Evolutionary conservation across 2,329 filamentous ascomycete genomes (phyloP), one percentile per base, ranked within the genome.

Genomic region (Aspergillus persii): DNA sequence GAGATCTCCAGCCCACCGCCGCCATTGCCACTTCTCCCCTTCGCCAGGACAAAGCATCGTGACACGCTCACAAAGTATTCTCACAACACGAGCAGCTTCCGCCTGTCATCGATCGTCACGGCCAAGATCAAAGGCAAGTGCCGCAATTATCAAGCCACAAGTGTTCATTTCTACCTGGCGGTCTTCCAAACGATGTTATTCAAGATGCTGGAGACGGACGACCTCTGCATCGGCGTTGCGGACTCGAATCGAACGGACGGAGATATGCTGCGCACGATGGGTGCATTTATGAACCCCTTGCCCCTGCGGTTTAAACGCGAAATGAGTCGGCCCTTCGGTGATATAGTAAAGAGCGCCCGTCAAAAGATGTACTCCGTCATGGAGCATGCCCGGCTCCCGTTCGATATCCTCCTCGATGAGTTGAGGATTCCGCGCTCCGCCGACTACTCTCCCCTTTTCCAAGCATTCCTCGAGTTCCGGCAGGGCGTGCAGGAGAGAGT

Each of bases 391-490:
- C n/a, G 59, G 0, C 50, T 84, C 3, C 83, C 82, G 0, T 81
- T 83, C 53, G 77, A 83, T 31, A 67, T 78, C 0, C 54, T 85
- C 0, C 66, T 85, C 0, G 62, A 77, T 0, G 66, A 79, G 31
- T 66, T 84, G 4, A 64, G 72, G 2, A 68, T 79, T 0, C 61
- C 71, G 0, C 68, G 79, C 2, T 77, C 78, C 0, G 51, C 72
- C 0, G 54, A 66, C 0, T 61, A 76, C 51, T 75, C 57, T 23
- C 82, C 82, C 0, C 41, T 84, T 1, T 83, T 83, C 69, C 82
- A 84, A 62, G 74, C 68, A 2, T 74, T 77, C 31, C 53, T 83
- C 26, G 74, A 83, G 66, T 83, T 82, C 63, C 70, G 76, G 5
- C 69, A 72, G 52, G 69, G 69, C 23, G 11, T 46, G 18, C 44